Base-by-base conservation (phyloP, 805 yeast genomes). In the Jamesozyma lodderae region DNA sequence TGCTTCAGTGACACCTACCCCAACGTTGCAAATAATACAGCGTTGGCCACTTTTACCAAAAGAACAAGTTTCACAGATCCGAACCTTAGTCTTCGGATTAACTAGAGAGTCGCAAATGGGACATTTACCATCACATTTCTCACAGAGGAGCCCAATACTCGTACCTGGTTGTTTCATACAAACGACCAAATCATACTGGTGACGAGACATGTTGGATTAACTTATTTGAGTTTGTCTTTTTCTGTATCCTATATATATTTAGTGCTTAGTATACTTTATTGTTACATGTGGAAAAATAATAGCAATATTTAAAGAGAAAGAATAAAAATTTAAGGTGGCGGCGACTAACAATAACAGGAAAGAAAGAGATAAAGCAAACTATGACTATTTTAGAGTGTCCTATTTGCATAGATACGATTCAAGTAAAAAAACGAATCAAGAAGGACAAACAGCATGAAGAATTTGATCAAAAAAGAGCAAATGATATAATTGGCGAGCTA, bases 171-270 rank as follows among this genome's bases (percentile, higher is more conserved):
- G 92, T 55, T 81, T 83, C 71, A 82, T 65, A 55, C 97, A 88
- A 65, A 80, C 77, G 2, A 82, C 73, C 19, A 87, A 68, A 55
- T 88, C 96, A 36, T 79, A 76, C 60, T 87, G 95, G 59, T 87
- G 95, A 38, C 92, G 78, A 3, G 95, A 84, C 96, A 87, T 86
- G n/a, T n/a, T n/a, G n/a, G n/a, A n/a, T n/a, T n/a, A n/a, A n/a
- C n/a, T n/a, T n/a, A n/a, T n/a, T n/a, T n/a, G n/a, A n/a, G n/a
- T n/a, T n/a, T n/a, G n/a, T 22, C 24, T 22, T 7, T 22, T 22
- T 7, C 24, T 22, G 24, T 22, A 7, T 22, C 10, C 6, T 22
- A n/a, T n/a, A n/a, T n/a, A n/a, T n/a, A n/a, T n/a, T n/a, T n/a
- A n/a, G n/a, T n/a, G n/a, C n/a, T n/a, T n/a, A n/a, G n/a, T n/a